Evolutionary conservation across 139 green algal genomes (phyloP).

Genomic region (Chlorella ohadii): DNA sequence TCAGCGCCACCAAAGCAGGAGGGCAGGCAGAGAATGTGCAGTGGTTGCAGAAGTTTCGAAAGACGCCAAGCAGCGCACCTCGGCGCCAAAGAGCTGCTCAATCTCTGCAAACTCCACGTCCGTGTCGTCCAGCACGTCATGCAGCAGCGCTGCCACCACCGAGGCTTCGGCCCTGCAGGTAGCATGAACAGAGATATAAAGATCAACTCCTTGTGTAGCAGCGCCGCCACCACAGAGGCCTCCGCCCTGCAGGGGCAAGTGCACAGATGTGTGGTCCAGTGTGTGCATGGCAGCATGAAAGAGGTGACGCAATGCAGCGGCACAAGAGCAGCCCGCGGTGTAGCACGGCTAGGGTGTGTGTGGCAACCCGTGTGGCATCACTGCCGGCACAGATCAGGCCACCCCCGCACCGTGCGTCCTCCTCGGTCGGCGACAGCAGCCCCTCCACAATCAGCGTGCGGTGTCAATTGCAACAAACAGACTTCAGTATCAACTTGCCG

Average conservation of each 20-base stretch:
- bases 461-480: too few relatives aligned
- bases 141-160: constrained; percentile 89
- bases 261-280: background rate
- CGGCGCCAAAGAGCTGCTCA: constrained; percentile 68
- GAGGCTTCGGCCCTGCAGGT: constrained; percentile 73
- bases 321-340: too few relatives aligned
- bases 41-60: too few relatives aligned
- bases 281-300: too few relatives aligned
- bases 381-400: too few relatives aligned
- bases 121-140: constrained; percentile 97
- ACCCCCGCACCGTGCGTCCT: constrained; percentile 21
- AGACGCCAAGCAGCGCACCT: too few relatives aligned
- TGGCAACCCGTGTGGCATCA: too few relatives aligned
- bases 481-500: too few relatives aligned
- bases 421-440: constrained; percentile 35
- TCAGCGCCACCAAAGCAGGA: background rate
- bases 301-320: too few relatives aligned
- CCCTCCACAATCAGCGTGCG: too few relatives aligned
- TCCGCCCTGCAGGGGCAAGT: constrained; percentile 61
- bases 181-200: background rate
- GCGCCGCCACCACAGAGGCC: constrained; percentile 79
- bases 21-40: background rate
- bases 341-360: too few relatives aligned
- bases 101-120: constrained; percentile 62
- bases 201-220: too few relatives aligned